A percentile compares a stretch with the other conserved stretches of the same genome.
These are phyloP conservation scores for Sanguinoderma infundibulare DNA, from an alignment of 1,284 basidiomycete genomes.

Conservation along the genomic window DNA sequence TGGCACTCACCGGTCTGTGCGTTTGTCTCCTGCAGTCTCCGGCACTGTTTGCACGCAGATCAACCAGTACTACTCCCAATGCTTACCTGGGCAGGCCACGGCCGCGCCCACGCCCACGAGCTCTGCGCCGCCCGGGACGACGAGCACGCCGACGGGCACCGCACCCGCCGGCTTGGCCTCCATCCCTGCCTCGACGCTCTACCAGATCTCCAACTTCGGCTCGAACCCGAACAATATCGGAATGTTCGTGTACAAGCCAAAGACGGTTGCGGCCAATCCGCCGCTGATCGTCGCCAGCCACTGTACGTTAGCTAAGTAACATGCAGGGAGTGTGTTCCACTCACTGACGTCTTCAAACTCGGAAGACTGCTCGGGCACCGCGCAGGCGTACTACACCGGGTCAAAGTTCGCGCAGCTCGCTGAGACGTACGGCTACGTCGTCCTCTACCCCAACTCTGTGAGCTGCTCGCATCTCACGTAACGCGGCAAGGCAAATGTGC, in stretches of 20 bases:
- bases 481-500: background rate
- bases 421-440: slow-evolving; percentile 49
- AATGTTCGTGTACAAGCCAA: slow-evolving; percentile 54
- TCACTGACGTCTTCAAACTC: background rate
- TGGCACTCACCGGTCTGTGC: slow-evolving; percentile 30
- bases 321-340: background rate
- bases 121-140: background rate
- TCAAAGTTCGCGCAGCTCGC: slow-evolving; percentile 55
- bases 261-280: slow-evolving; percentile 43
- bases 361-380: slow-evolving; percentile 50
- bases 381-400: slow-evolving; percentile 54
- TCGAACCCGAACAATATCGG: slow-evolving; percentile 54
- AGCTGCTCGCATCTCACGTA: background rate
- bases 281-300: slow-evolving; percentile 46
- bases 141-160: background rate
- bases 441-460: slow-evolving; percentile 55
- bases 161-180: slow-evolving; percentile 11
- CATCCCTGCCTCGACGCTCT: slow-evolving; percentile 24
- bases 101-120: background rate
- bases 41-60: slow-evolving; percentile 33
- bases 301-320: slow-evolving; percentile 41
- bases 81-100: slow-evolving; percentile 31
- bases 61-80: slow-evolving; percentile 40
- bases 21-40: slow-evolving; percentile 37
- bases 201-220: slow-evolving; percentile 42